Evolutionary conservation across 345 rosid genomes (phyloP), one percentile per base, ranked within the genome.

Genomic region (Erucastrum elatum): DNA sequence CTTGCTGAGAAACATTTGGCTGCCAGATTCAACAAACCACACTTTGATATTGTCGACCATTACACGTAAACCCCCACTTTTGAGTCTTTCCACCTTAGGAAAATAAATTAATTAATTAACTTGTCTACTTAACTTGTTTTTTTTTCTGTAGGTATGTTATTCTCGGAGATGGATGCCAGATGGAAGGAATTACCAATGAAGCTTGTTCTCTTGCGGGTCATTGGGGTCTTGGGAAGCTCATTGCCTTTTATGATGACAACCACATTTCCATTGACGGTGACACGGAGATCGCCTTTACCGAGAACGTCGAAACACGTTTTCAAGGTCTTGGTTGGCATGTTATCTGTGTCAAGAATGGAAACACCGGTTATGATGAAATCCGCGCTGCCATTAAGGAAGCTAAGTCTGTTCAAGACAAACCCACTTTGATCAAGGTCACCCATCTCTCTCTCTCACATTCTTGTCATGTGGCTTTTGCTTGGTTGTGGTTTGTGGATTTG

Each of bases 371-470:
- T 77, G 98, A 93, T 79, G 98, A 93, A 9, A 93, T 95, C 68
- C 94, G 99, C 59, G 96, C 98, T 83, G 99, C 99, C 78, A 91
- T 95, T 59, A 89, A 91, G 89, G 98, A 95, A 85, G 99, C 99
- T 60, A 95, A 95, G 86, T 79, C 98, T 75, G 97, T 95, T 29
- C 91, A 76, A 66, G 98, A 95, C 86, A 95, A 89, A 72, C 99
- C 99, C 63, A 90, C 94, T 70, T 63, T 90, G 88, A 89, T 94
- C 74, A 91, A 88, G 93, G 95, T 94, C 3, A 53, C 5, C 74
- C 65, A 53, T 15, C 12, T 26, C 35, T 21, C 21, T 21, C 21
- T 21, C 21, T 21, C 21, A 21, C 21, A 21, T 21, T 34, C 37
- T 34, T 34, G 0, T 64, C 70, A 17, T 63, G 33, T 49, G 13